Conservation (phyloP, 305 asterid genomes). For the Fraxinus nigra region DNA sequence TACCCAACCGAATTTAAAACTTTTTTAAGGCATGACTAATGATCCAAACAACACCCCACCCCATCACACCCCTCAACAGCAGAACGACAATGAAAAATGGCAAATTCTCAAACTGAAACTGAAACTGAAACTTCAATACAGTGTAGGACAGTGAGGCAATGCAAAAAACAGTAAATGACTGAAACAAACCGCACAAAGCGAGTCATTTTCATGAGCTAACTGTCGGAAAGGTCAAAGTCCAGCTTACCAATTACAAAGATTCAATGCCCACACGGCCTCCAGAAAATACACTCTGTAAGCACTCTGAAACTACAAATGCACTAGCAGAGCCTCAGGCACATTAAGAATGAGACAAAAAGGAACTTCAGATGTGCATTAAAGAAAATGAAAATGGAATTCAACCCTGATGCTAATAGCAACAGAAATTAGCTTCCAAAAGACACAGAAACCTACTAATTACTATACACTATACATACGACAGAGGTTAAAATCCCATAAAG, state of each 20-base stretch:
- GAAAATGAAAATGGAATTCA: background rate
- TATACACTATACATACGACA: background rate
- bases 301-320: background rate
- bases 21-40: background rate
- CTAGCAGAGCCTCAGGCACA: background rate
- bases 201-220: background rate
- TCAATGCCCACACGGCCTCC: background rate
- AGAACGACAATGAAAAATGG: background rate
- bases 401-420: background rate
- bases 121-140: background rate
- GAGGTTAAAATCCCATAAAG: background rate
- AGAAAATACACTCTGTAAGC: background rate
- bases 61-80: background rate
- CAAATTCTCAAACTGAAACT: background rate
- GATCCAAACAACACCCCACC: background rate
- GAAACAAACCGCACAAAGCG: background rate
- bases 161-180: background rate
- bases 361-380: background rate
- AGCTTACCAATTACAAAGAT: background rate
- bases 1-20: background rate
- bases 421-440: background rate
- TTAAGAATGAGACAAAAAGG: background rate
- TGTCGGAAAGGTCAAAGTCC: background rate
- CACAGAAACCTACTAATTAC: background rate
- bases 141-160: background rate